These are phyloP conservation scores for Tylopilus sp. DNA, from an alignment of 1,284 basidiomycete species.

Conservation along the genomic window DNA sequence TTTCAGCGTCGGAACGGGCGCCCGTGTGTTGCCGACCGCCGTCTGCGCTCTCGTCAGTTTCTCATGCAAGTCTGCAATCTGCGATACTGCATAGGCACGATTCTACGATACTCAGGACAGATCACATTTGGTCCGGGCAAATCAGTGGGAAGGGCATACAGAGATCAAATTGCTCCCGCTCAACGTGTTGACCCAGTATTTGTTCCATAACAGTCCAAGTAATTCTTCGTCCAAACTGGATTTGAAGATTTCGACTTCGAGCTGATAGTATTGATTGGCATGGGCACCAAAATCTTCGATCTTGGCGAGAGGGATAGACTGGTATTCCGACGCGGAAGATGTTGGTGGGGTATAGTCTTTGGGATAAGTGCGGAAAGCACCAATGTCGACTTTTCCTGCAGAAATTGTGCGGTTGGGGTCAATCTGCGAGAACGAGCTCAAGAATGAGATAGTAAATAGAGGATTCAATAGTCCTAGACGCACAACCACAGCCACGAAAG, in stretches of 20 bases:
- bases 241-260: slow-evolving; percentile 96
- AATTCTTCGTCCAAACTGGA: slow-evolving; percentile 85
- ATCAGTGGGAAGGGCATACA: slow-evolving; percentile 50
- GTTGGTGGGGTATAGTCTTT: slow-evolving; percentile 86
- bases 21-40: slow-evolving; percentile 61
- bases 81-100: slow-evolving; percentile 87
- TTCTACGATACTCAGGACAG: slow-evolving; percentile 62
- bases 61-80: slow-evolving; percentile 85
- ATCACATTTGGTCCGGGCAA: neutral
- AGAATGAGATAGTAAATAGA: slow-evolving; percentile 1
- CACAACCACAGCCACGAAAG: slow-evolving; percentile 96
- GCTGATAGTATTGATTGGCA: slow-evolving; percentile 93
- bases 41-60: slow-evolving; percentile 77
- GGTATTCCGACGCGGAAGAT: slow-evolving; percentile 79
- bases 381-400: slow-evolving; percentile 97
- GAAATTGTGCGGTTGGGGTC: slow-evolving; percentile 98
- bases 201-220: slow-evolving; percentile 94
- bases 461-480: slow-evolving; percentile 41
- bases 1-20: slow-evolving; percentile 58
- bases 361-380: slow-evolving; percentile 96
- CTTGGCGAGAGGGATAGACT: slow-evolving; percentile 92
- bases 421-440: slow-evolving; percentile 60
- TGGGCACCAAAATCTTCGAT: slow-evolving; percentile 99
- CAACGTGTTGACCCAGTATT: slow-evolving; percentile 98
- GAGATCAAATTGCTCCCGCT: slow-evolving; percentile 90